phyloP scores from a whole-genome alignment of 352 stramenopile genomes.

The Globisporangium polare region DNA sequence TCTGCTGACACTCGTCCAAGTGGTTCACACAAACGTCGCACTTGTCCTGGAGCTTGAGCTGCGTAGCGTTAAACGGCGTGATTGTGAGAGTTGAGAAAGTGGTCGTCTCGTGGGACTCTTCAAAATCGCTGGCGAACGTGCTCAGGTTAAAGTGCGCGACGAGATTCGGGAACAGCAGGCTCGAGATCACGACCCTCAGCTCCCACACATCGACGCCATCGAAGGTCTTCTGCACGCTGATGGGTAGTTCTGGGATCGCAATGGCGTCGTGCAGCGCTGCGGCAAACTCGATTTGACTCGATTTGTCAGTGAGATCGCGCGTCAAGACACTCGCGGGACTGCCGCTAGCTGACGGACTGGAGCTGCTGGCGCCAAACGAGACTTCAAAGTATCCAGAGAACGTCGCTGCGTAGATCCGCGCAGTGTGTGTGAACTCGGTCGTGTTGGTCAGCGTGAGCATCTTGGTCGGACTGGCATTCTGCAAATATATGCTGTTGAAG shows the following conservation, averaged over 20 bases:
- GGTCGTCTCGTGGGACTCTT: neutral
- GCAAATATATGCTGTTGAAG: slow-evolving; percentile 4
- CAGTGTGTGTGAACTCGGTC: slow-evolving; percentile 2
- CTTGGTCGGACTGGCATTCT: neutral
- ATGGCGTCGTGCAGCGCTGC: neutral
- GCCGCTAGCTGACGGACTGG: neutral
- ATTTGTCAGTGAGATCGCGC: neutral
- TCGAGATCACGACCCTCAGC: slow-evolving; percentile 2
- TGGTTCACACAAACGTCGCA: neutral
- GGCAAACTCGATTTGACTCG: neutral
- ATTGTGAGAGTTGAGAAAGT: slow-evolving; percentile 7
- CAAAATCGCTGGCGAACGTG: neutral
- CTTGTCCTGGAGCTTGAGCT: neutral
- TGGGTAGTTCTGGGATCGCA: neutral
- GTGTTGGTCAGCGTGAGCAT: slow-evolving; percentile 17
- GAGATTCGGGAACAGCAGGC: slow-evolving; percentile 16
- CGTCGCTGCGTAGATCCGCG: neutral
- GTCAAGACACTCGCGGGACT: neutral
- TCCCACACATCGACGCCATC: neutral
- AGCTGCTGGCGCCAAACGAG: neutral
- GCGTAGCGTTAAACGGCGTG: neutral
- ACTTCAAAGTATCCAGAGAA: slow-evolving; percentile 19
- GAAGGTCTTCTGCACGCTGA: slow-evolving; percentile 8
- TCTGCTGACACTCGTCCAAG: slow-evolving; percentile 7
- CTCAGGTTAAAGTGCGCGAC: slow-evolving; percentile 5